Conservation (phyloP, 2,329 filamentous ascomycete genomes). For the Talaromyces sp. region DNA sequence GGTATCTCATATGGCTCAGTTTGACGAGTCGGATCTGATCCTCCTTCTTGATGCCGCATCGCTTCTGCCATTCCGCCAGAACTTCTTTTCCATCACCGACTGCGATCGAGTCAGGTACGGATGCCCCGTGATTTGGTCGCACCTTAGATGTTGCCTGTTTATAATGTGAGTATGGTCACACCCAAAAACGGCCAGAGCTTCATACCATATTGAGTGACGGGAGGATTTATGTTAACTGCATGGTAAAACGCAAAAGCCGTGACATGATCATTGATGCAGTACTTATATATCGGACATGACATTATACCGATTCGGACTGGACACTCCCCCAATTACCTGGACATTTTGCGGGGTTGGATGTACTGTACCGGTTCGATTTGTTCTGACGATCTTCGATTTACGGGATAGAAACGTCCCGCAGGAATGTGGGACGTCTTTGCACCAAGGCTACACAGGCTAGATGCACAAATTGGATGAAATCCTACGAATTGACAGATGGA, state of each 20-base stretch:
- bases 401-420: not conserved
- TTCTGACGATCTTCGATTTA: not conserved
- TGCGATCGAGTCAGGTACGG: conserved; percentile 21
- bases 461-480: not conserved
- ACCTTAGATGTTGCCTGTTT: not conserved
- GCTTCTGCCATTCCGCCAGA: conserved; percentile 23
- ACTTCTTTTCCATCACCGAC: conserved; percentile 22
- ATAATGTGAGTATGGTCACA: not conserved
- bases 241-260: not conserved
- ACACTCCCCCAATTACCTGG: not conserved
- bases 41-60: conserved; percentile 40
- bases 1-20: conserved; percentile 55
- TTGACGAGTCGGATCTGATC: conserved; percentile 50
- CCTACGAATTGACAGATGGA: not conserved
- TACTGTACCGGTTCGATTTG: not conserved
- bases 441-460: not conserved
- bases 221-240: not conserved
- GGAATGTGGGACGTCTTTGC: not conserved
- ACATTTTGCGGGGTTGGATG: not conserved
- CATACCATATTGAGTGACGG: not conserved
- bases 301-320: not conserved
- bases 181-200: not conserved
- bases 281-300: not conserved
- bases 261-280: not conserved
- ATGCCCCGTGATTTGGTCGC: not conserved